A percentile compares a stretch with the other conserved stretches of the same genome.
phyloP scores from a whole-genome alignment of 2,329 filamentous ascomycete genomes.

The Scortechinia acanthostroma region DNA sequence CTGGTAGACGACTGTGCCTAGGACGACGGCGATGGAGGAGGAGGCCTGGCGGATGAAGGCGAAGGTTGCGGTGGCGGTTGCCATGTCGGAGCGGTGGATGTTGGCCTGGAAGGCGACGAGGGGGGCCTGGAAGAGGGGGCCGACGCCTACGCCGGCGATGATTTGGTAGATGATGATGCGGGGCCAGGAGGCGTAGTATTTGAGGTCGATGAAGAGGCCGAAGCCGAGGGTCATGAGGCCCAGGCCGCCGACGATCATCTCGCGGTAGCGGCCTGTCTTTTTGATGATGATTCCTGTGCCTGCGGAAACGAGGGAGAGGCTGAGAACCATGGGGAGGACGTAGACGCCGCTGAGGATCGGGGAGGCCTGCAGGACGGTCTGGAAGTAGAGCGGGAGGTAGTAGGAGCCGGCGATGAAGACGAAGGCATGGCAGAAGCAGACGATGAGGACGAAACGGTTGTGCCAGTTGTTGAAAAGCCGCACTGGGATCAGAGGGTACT shows the following conservation, averaged over 20 bases:
- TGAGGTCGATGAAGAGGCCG: slow-evolving; percentile 46
- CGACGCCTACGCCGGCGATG: slow-evolving; percentile 50
- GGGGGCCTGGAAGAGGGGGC: slow-evolving; percentile 55
- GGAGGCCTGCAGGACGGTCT: slow-evolving; percentile 54
- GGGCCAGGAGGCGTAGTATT: slow-evolving; percentile 34
- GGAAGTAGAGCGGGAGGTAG: slow-evolving; percentile 70
- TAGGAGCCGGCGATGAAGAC: slow-evolving; percentile 62
- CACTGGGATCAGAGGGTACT: slow-evolving; percentile 64
- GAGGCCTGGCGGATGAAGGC: slow-evolving; percentile 50
- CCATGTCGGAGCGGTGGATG: slow-evolving; percentile 50
- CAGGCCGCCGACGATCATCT: slow-evolving; percentile 43
- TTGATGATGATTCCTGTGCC: slow-evolving; percentile 31
- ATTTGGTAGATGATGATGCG: slow-evolving; percentile 47
- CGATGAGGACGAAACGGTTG: slow-evolving; percentile 44
- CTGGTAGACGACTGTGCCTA: slow-evolving; percentile 41
- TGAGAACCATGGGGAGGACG: slow-evolving; percentile 51
- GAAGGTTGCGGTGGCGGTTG: slow-evolving; percentile 55
- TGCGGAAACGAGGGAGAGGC: slow-evolving; percentile 33
- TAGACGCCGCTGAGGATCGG: slow-evolving; percentile 55
- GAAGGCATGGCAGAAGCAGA: slow-evolving; percentile 36
- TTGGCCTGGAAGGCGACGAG: slow-evolving; percentile 58
- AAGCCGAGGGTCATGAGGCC: slow-evolving; percentile 49
- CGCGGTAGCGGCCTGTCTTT: slow-evolving; percentile 49
- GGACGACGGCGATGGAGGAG: slow-evolving; percentile 46
- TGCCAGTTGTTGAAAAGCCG: slow-evolving; percentile 46